These are phyloP conservation scores for Trametes cinnabarina DNA, from an alignment of 768 basidiomycete species.

Conservation along the genomic window DNA sequence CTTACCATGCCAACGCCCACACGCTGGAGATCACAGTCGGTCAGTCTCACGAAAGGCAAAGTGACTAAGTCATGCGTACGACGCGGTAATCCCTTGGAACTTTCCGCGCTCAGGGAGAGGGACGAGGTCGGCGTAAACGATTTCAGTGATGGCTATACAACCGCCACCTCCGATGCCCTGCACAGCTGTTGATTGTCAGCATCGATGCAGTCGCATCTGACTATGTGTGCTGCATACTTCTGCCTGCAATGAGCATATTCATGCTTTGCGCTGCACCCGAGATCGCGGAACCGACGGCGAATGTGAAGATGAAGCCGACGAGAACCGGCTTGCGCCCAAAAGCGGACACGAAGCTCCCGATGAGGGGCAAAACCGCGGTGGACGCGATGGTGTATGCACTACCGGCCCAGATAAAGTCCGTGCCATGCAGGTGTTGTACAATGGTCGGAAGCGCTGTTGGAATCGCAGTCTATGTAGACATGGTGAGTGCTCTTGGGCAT, in stretches of 20 bases:
- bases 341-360: slow-evolving; percentile 30
- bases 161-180: slow-evolving; percentile 29
- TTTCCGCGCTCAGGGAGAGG: slow-evolving; percentile 34
- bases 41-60: too few relatives aligned
- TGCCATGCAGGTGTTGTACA: slow-evolving; percentile 17
- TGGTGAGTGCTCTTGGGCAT: neutral
- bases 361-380: slow-evolving; percentile 35
- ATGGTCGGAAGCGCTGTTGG: slow-evolving; percentile 24
- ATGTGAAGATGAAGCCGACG: slow-evolving; percentile 29
- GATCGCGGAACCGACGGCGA: slow-evolving; percentile 41
- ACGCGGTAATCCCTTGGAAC: slow-evolving; percentile 7
- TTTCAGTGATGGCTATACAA: slow-evolving; percentile 18
- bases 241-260: slow-evolving; percentile 40
- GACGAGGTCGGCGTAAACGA: slow-evolving; percentile 27
- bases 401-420: slow-evolving; percentile 27
- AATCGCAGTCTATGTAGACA: slow-evolving; percentile 10
- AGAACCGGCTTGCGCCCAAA: slow-evolving; percentile 37
- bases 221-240: slow-evolving; percentile 14
- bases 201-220: neutral
- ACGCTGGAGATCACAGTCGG: neutral
- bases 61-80: neutral
- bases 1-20: slow-evolving; percentile 5
- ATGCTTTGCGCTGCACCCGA: slow-evolving; percentile 40
- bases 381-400: slow-evolving; percentile 34
- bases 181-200: slow-evolving; percentile 6